Conservation (phyloP, 2,329 filamentous ascomycete species). For the Xylariaceae sp. region DNA sequence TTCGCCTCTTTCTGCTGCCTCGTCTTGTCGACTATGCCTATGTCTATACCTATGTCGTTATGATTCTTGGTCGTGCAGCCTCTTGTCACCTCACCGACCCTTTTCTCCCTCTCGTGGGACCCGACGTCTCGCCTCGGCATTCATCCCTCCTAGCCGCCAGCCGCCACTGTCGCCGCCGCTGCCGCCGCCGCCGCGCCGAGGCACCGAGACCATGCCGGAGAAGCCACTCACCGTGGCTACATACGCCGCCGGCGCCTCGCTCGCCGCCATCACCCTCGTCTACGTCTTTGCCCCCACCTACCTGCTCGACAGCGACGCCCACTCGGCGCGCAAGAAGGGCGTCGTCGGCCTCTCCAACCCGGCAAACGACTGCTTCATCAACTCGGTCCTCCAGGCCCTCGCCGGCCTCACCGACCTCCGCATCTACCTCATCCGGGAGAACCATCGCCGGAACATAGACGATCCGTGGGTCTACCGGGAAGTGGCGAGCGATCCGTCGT, state of each 20-base stretch:
- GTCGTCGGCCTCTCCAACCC: slow-evolving; percentile 85
- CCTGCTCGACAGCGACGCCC: slow-evolving; percentile 77
- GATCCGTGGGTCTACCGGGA: slow-evolving; percentile 66
- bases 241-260: slow-evolving; percentile 90
- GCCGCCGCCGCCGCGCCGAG: not conserved
- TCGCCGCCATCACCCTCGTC: slow-evolving; percentile 88
- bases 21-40: too few species aligned
- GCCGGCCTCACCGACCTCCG: slow-evolving; percentile 85
- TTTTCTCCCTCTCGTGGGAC: too few species aligned
- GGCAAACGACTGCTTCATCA: slow-evolving; percentile 96
- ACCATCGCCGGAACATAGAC: slow-evolving; percentile 75
- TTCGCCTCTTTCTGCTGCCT: too few species aligned
- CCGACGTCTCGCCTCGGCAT: too few species aligned
- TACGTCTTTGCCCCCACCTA: slow-evolving; percentile 98
- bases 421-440: slow-evolving; percentile 85
- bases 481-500: slow-evolving; percentile 40
- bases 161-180: too few species aligned
- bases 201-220: slow-evolving; percentile 57
- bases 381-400: slow-evolving; percentile 88
- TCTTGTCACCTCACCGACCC: too few species aligned
- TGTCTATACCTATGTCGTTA: too few species aligned
- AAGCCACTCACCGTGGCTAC: slow-evolving; percentile 77
- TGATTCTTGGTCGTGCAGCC: too few species aligned
- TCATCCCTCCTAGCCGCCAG: too few species aligned
- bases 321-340: slow-evolving; percentile 64